Conservation (phyloP, 169 alveolate species). For the Eimeria nieschulzi region DNA sequence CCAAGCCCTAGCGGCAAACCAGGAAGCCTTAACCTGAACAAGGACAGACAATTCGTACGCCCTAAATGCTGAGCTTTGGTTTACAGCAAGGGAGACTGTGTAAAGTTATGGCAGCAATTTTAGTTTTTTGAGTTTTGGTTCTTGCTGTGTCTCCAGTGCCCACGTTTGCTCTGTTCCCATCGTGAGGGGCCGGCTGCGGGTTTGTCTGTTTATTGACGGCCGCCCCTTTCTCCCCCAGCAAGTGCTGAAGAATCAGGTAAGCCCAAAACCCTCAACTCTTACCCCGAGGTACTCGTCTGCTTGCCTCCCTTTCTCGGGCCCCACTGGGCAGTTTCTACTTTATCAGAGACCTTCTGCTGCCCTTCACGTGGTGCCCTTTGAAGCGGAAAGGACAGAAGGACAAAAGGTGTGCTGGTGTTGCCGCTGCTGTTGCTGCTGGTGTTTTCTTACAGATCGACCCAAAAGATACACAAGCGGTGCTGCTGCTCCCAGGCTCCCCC, state of each 20-base stretch:
- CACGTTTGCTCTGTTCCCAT: slow-evolving; percentile 21
- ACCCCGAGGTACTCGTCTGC: neutral
- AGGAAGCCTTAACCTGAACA: neutral
- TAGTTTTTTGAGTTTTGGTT: neutral
- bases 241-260: neutral
- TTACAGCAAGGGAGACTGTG: neutral
- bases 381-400: neutral
- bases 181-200: slow-evolving; percentile 56
- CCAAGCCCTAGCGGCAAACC: neutral
- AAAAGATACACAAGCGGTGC: slow-evolving; percentile 3
- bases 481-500: slow-evolving; percentile 35
- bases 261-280: neutral
- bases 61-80: neutral
- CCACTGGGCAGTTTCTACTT: neutral
- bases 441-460: neutral
- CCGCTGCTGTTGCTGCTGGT: slow-evolving; percentile 5
- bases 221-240: slow-evolving; percentile 15
- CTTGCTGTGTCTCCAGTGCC: slow-evolving; percentile 9
- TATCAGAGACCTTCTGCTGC: neutral
- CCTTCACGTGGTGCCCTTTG: neutral
- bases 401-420: neutral
- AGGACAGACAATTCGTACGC: neutral
- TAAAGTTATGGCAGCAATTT: neutral
- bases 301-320: neutral
- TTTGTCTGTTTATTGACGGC: slow-evolving; percentile 17